These are phyloP conservation scores for Lyophyllum semitale DNA, from an alignment of 768 basidiomycete genomes.

Conservation along the genomic window DNA sequence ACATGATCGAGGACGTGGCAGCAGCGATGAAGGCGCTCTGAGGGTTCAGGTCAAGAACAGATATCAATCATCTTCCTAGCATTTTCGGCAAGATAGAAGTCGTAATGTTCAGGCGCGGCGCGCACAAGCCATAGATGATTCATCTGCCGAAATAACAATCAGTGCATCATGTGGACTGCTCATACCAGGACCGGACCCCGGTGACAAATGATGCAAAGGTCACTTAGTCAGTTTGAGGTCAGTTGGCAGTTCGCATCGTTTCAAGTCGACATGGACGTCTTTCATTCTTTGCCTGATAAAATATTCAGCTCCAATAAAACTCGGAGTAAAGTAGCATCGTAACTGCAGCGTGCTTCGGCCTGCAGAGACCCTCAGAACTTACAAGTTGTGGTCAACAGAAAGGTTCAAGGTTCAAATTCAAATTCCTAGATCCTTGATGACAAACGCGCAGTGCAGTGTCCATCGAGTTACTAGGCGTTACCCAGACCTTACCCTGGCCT, in stretches of 20 bases:
- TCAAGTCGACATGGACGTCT: too few species aligned
- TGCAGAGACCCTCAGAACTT: too few species aligned
- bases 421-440: too few species aligned
- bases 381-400: too few species aligned
- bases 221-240: background rate
- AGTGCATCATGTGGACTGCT: slow-evolving; percentile 14
- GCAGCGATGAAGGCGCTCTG: slow-evolving; percentile 1
- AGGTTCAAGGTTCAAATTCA: too few species aligned
- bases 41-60: slow-evolving; percentile 1
- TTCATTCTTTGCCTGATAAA: too few species aligned
- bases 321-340: too few species aligned
- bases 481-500: too few species aligned
- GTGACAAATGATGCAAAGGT: slow-evolving; percentile 12
- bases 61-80: slow-evolving; percentile 13
- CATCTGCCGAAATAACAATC: slow-evolving; percentile 11
- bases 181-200: background rate
- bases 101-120: background rate
- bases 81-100: background rate
- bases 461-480: too few species aligned
- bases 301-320: too few species aligned
- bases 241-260: background rate
- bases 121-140: background rate
- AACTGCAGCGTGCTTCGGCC: too few species aligned
- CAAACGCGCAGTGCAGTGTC: too few species aligned
- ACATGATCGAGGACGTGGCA: slow-evolving; percentile 12